Evolutionary conservation across 192 early-diverging fungal species (phyloP).

Genomic region (Glomus cerebriforme): DNA sequence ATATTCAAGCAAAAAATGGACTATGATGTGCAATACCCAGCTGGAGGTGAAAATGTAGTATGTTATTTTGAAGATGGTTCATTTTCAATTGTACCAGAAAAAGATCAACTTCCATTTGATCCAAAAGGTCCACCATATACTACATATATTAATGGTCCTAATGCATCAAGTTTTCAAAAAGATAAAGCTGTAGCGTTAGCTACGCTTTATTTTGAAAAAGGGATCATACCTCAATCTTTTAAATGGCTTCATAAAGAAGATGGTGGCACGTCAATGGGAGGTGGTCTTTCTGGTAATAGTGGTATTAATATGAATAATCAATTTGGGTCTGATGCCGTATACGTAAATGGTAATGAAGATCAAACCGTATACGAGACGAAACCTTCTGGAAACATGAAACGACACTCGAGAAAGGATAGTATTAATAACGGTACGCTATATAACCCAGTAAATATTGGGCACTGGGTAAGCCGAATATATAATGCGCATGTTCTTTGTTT

Average conservation of each 20-base stretch:
- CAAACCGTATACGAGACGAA: background rate
- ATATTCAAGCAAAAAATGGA: constrained; percentile 51
- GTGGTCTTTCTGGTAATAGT: background rate
- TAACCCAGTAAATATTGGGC: background rate
- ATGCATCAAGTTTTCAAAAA: constrained; percentile 42
- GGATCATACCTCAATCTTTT: constrained; percentile 45
- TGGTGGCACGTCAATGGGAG: background rate
- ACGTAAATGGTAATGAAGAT: background rate
- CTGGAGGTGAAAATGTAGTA: constrained; percentile 56
- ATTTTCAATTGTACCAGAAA: constrained; percentile 36
- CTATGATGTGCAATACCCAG: constrained; percentile 45
- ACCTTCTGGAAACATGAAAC: background rate
- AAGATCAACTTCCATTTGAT: constrained; percentile 28
- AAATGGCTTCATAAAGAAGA: constrained; percentile 42
- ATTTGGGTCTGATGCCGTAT: background rate
- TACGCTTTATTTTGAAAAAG: constrained; percentile 50
- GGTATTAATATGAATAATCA: background rate
- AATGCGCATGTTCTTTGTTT: background rate
- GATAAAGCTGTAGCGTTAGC: constrained; percentile 56
- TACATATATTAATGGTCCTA: constrained; percentile 46
- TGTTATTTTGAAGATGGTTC: constrained; percentile 68
- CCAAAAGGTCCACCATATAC: constrained; percentile 35
- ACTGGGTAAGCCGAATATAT: background rate
- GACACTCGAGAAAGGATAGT: background rate
- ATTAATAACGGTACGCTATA: background rate